Conservation (phyloP, 208 protist genomes). For the Vickermania ingenoplastis region DNA sequence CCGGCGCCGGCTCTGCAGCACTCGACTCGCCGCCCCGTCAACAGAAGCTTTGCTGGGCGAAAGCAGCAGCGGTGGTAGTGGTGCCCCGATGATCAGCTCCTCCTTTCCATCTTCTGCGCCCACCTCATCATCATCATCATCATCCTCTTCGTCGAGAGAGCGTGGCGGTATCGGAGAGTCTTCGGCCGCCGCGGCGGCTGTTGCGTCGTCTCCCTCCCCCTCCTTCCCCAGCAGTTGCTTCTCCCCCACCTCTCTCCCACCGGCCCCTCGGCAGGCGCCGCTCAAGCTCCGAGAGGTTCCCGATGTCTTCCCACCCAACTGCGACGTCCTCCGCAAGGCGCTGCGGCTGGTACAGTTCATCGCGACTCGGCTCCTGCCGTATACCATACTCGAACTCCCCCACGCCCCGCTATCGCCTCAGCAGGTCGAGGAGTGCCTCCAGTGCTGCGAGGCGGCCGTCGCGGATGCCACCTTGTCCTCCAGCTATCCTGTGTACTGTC, state of each 20-base stretch:
- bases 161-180: no score
- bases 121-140: no score
- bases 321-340: slow-evolving; percentile 15
- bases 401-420: slow-evolving; percentile 18
- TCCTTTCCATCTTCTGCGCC: no score
- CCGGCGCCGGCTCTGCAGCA: no score
- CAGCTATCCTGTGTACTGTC: slow-evolving; percentile 68
- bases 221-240: no score
- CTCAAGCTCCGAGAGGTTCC: slow-evolving; percentile 60
- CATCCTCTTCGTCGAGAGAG: no score
- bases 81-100: no score
- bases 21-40: no score
- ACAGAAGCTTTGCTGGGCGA: no score
- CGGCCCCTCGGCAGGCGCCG: slow-evolving; percentile 34
- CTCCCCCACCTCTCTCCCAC: slow-evolving; percentile 15
- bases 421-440: slow-evolving; percentile 34
- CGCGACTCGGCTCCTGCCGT: slow-evolving; percentile 25
- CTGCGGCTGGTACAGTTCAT: slow-evolving; percentile 14
- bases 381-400: slow-evolving; percentile 39
- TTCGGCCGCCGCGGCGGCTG: no score
- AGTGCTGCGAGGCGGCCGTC: slow-evolving; percentile 57
- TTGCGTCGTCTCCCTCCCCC: no score
- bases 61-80: no score
- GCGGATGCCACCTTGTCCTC: slow-evolving; percentile 61
- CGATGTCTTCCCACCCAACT: slow-evolving; percentile 23